Evolutionary conservation across 1,139 yeast genomes (phyloP).

Genomic region (Meyerozyma guilliermondii): DNA sequence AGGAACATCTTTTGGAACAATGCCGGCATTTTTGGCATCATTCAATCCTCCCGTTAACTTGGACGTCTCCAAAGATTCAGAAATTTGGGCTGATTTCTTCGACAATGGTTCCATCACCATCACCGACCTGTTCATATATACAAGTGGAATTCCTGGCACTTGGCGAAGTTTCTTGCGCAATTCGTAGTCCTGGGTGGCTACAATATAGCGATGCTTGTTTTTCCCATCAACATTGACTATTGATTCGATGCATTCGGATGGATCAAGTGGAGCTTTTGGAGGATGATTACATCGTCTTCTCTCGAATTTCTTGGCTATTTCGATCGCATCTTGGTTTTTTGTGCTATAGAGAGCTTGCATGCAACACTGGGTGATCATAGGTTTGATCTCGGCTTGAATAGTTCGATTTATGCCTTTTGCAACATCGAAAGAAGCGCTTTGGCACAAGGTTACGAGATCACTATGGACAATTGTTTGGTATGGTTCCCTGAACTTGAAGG

Average conservation of each 20-base stretch:
- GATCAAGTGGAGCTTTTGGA: conserved; percentile 56
- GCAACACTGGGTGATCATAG: conserved; percentile 96
- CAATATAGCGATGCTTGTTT: conserved; percentile 85
- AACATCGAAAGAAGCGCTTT: conserved; percentile 64
- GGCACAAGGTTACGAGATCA: conserved; percentile 63
- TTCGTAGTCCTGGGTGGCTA: conserved; percentile 75
- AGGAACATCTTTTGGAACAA: conserved; percentile 13
- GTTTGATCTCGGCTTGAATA: conserved; percentile 79
- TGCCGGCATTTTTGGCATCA: conserved; percentile 40
- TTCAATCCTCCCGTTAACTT: conserved; percentile 79
- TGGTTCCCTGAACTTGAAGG: conserved; percentile 92
- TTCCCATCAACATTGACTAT: conserved; percentile 66
- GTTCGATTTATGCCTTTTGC: conserved; percentile 76
- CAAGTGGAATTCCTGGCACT: conserved; percentile 85
- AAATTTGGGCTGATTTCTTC: conserved; percentile 56
- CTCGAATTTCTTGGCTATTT: conserved; percentile 75
- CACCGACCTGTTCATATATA: conserved; percentile 84
- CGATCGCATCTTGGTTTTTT: conserved; percentile 69
- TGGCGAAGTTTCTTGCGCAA: conserved; percentile 64
- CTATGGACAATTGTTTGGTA: conserved; percentile 86
- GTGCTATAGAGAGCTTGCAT: conserved; percentile 78
- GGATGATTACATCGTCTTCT: conserved; percentile 66
- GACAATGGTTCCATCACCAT: conserved; percentile 96
- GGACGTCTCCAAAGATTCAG: conserved; percentile 50
- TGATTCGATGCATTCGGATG: conserved; percentile 71